phyloP scores from a whole-genome alignment of 768 basidiomycete genomes.

The Trametes cubensis region DNA sequence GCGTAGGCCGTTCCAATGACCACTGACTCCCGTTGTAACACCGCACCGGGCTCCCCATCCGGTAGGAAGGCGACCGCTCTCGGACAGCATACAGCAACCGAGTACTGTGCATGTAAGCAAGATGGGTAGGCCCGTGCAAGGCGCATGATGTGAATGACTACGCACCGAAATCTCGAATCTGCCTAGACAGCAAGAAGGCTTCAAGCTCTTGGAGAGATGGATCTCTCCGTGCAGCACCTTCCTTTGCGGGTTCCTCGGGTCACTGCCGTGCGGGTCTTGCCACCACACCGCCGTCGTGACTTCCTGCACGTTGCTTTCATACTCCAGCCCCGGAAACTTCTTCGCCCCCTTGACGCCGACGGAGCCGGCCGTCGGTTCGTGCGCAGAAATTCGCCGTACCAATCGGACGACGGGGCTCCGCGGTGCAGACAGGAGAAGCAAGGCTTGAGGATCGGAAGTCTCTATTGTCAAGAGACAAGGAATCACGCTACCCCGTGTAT shows the following conservation, averaged over 20 bases:
- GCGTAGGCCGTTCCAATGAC: conserved; percentile 20
- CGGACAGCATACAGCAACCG: conserved; percentile 12
- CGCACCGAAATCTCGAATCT: conserved; percentile 27
- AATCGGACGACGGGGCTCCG: conserved; percentile 24
- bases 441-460: conserved; percentile 27
- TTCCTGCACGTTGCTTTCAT: conserved; percentile 15
- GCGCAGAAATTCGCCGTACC: conserved; percentile 16
- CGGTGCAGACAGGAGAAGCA: conserved; percentile 28
- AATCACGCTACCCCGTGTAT: conserved; percentile 29
- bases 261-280: background rate
- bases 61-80: conserved; percentile 22
- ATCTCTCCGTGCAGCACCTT: conserved; percentile 27
- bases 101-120: conserved; percentile 11
- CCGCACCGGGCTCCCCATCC: conserved; percentile 4
- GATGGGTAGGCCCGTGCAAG: too few species aligned
- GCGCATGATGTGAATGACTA: background rate
- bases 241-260: background rate
- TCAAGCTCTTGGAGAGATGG: conserved; percentile 18
- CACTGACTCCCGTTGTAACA: conserved; percentile 20
- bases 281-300: conserved; percentile 23
- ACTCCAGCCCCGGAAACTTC: conserved; percentile 13
- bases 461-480: conserved; percentile 23
- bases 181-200: conserved; percentile 24
- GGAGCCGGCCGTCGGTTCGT: conserved; percentile 4
- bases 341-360: background rate